Evolutionary conservation across 148 eudicot species (phyloP).

Genomic region (Chenopodium suecicum): DNA sequence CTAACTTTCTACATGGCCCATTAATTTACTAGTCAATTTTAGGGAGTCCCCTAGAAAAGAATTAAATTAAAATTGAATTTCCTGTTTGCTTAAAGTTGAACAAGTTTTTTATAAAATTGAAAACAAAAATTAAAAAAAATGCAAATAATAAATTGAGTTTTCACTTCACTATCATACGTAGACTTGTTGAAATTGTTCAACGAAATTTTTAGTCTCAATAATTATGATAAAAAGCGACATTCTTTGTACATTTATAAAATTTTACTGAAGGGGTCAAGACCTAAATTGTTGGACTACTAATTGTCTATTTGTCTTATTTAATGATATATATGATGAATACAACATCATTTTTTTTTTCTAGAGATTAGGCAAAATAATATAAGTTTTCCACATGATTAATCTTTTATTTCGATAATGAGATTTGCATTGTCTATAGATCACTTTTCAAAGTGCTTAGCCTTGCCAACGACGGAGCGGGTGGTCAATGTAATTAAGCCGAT

Average conservation of each 20-base stretch:
- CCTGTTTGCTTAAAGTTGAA: slow-evolving; percentile 1
- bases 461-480: no score
- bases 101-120: background rate
- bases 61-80: background rate
- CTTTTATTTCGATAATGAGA: no score
- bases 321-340: no score
- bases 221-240: background rate
- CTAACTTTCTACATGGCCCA: background rate
- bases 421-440: no score
- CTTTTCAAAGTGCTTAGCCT: no score
- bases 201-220: background rate
- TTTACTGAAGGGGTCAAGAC: background rate
- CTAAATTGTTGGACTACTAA: background rate
- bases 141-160: background rate
- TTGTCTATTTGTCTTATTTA: no score
- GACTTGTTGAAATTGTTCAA: background rate
- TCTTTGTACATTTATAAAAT: background rate
- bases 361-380: no score
- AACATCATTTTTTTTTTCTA: no score
- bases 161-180: background rate
- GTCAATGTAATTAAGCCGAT: no score
- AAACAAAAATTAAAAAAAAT: background rate
- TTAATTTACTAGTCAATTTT: background rate
- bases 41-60: background rate
- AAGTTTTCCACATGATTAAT: no score